Conservation (phyloP, 352 stramenopile species). For the Globisporangium carolinianum region DNA sequence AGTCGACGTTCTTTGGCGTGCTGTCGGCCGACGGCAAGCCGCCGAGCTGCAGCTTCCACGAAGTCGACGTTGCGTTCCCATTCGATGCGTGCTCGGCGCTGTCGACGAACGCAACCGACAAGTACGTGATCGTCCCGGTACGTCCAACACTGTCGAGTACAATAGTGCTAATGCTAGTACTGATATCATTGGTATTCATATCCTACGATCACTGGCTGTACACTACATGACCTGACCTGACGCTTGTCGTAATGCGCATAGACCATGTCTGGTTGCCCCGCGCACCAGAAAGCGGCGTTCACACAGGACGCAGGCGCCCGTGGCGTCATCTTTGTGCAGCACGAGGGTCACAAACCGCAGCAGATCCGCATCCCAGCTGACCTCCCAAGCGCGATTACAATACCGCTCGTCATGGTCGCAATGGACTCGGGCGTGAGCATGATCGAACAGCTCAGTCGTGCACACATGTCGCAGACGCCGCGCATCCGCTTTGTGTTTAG, state of each 20-base stretch:
- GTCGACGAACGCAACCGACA: constrained; percentile 30
- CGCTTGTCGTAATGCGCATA: constrained; percentile 9
- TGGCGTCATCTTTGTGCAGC: constrained; percentile 58
- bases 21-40: constrained; percentile 45
- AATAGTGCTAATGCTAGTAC: too few species aligned
- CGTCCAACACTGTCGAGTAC: neutral
- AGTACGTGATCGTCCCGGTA: constrained; percentile 60
- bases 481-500: constrained; percentile 57
- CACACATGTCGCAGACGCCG: constrained; percentile 21
- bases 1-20: constrained; percentile 48
- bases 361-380: constrained; percentile 35
- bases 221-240: too few species aligned
- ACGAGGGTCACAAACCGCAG: constrained; percentile 43
- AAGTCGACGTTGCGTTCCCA: constrained; percentile 44
- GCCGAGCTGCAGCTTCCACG: constrained; percentile 46
- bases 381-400: constrained; percentile 31
- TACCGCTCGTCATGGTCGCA: constrained; percentile 69
- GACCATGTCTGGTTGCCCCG: constrained; percentile 40
- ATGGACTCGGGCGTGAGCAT: constrained; percentile 43
- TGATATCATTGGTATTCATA: too few species aligned
- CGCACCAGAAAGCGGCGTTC: constrained; percentile 59
- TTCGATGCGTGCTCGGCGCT: constrained; percentile 49
- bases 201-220: too few species aligned
- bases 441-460: constrained; percentile 26
- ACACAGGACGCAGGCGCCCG: constrained; percentile 48